Evolutionary conservation across 176 grass and related monocot genomes (phyloP), one percentile per base, ranked within the genome.

Genomic region (Rhipidocladum racemiflorum): DNA sequence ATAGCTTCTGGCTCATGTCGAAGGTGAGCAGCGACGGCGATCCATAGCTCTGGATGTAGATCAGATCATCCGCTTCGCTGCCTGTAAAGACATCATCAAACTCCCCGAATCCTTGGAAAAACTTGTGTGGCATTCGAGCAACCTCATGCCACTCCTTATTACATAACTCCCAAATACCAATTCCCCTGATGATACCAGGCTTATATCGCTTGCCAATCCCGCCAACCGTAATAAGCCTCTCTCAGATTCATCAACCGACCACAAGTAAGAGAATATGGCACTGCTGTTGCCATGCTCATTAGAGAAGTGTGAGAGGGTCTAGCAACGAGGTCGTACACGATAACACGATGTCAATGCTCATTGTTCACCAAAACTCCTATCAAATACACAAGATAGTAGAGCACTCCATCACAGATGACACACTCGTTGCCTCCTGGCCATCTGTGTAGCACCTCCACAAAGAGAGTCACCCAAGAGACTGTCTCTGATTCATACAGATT

Each of bases 21-120:
- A 90, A 97, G 27, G 87, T 90, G 74, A 97, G 94, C 44, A 97
- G 83, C 73, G 85, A 79, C 0, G 94, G 89, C 15, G 94, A 97
- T 15, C 91, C 94, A 49, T 93, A 97, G 70, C 94, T 97, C 78
- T 97, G 94, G 21, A 93, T 97, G 75, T 91, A 97, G 64, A 97
- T 93, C 53, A 97, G 76, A 83, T 84, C 91, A 72, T 89, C 94
- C 4, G 87, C 74, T 30, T 91, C 94, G 3, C 89, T 84, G 80
- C 94, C 93, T 6, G 94, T 87, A 85, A 97, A 97, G 57, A 97
- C 87, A 32, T 97, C 94, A 24, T 97, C 91, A 13, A 97, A 89
- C 85, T 97, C 94, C 0, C 91, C 94, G 68, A 97, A 97, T 68
- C 94, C 94, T 74, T 97, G 94, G 70, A 97, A 97, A 61, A 90